Evolutionary conservation across 306 rosid genomes (phyloP).

Genomic region (Begonia peltatifolia): DNA sequence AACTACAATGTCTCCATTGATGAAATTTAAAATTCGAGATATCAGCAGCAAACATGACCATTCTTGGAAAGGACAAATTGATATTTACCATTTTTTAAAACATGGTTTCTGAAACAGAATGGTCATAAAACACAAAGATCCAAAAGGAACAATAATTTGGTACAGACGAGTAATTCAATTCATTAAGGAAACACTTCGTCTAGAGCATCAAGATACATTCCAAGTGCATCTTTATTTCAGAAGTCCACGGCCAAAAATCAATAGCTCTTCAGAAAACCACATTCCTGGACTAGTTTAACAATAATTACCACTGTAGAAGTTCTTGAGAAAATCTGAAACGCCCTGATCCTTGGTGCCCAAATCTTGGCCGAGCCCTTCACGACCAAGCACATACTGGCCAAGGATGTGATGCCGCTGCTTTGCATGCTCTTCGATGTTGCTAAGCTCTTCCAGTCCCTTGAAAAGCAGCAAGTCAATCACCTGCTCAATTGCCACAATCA

Average conservation of each 20-base stretch:
- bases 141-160: no score
- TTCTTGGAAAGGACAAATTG: no score
- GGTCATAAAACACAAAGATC: no score
- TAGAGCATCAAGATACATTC: conserved; percentile 8
- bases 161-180: no score
- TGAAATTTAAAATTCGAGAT: no score
- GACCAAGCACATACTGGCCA: conserved; percentile 79
- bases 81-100: no score
- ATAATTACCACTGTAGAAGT: conserved; percentile 67
- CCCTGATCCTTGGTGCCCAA: conserved; percentile 46
- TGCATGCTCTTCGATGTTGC: conserved; percentile 60
- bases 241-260: conserved; percentile 3
- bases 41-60: no score
- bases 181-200: no score
- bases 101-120: no score
- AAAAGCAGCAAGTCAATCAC: conserved; percentile 87
- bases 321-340: conserved; percentile 51
- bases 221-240: conserved; percentile 27
- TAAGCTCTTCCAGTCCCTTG: conserved; percentile 84
- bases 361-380: conserved; percentile 44
- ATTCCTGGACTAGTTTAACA: conserved; percentile 27
- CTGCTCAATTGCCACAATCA: conserved; percentile 33
- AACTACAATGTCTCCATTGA: no score
- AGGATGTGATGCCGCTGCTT: conserved; percentile 93
- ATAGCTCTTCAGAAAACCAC: conserved; percentile 9